These are phyloP conservation scores for Dothiorella sarmentorum DNA, from an alignment of 2,329 filamentous ascomycete genomes.

Conservation along the genomic window DNA sequence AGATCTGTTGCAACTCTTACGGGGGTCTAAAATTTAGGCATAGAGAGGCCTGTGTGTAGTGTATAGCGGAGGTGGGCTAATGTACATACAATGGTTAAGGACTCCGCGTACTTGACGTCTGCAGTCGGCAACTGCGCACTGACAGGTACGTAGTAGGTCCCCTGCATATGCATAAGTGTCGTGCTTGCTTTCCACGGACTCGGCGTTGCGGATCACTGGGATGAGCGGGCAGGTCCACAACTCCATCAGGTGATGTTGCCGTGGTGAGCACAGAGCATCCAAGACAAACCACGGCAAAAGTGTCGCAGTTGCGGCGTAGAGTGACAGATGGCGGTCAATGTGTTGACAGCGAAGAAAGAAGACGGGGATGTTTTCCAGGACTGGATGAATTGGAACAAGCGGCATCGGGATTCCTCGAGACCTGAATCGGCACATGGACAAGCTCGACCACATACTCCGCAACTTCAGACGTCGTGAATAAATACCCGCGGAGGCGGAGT, in stretches of 20 bases:
- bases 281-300: not conserved
- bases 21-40: too few relatives aligned
- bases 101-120: too few relatives aligned
- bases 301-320: not conserved
- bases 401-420: not conserved
- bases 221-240: not conserved
- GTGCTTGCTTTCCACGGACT: not conserved
- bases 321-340: not conserved
- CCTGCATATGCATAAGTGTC: constrained; percentile 2
- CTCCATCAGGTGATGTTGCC: constrained; percentile 6
- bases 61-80: too few relatives aligned
- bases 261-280: not conserved
- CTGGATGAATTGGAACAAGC: not conserved
- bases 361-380: not conserved
- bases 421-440: not conserved
- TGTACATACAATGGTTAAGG: too few relatives aligned
- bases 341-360: not conserved
- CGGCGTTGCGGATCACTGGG: not conserved
- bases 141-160: not conserved
- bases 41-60: too few relatives aligned
- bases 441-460: not conserved
- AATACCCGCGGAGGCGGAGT: not conserved
- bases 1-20: not conserved
- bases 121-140: not conserved
- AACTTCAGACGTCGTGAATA: constrained; percentile 9